phyloP scores from a whole-genome alignment of 306 rosid species.

The Ormosia semicastrata region DNA sequence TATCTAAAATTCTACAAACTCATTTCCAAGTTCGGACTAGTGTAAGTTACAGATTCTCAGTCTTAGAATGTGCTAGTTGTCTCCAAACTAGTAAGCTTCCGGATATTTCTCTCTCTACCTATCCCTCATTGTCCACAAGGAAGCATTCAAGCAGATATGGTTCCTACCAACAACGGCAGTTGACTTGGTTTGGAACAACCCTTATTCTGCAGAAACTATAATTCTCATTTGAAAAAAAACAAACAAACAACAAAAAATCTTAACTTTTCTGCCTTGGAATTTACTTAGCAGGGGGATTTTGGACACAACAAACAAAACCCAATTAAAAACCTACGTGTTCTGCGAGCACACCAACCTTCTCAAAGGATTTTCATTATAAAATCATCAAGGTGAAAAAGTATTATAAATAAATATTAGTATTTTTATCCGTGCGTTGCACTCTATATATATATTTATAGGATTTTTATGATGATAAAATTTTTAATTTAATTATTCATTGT shows the following conservation, averaged over 20 bases:
- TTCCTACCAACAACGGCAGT: background rate
- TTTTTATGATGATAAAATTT: too few species aligned
- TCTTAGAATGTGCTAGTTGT: background rate
- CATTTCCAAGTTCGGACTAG: background rate
- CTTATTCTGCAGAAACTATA: background rate
- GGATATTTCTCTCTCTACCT: background rate
- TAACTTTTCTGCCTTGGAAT: conserved; percentile 6
- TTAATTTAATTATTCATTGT: too few species aligned
- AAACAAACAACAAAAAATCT: background rate
- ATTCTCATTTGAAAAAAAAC: background rate
- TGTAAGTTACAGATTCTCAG: background rate
- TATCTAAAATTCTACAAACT: background rate
- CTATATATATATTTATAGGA: too few species aligned
- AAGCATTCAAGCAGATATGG: background rate
- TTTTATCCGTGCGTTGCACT: too few species aligned
- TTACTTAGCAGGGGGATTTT: background rate
- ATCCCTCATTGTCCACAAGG: background rate
- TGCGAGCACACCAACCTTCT: background rate
- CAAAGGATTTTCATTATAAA: background rate
- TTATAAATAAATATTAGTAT: background rate
- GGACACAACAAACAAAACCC: background rate
- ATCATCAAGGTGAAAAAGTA: background rate
- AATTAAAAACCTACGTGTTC: background rate
- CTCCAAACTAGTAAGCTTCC: background rate
- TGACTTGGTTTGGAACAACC: background rate